These are phyloP conservation scores for Stemphylium lycopersici DNA, from an alignment of 2,329 filamentous ascomycete species.

Conservation along the genomic window DNA sequence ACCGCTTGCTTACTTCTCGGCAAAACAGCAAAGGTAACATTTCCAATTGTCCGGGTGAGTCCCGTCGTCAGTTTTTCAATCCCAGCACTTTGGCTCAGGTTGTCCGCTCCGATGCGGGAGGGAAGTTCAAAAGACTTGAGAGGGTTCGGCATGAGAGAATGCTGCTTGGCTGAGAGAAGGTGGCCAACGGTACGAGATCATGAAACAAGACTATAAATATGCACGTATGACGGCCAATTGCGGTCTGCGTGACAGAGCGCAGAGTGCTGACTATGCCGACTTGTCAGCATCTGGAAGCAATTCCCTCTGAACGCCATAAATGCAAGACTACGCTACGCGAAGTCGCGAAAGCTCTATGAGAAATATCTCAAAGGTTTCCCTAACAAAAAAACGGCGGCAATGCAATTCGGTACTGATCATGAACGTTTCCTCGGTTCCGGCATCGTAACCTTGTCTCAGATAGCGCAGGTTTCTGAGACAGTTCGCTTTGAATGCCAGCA, in stretches of 20 bases:
- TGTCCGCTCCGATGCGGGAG: too few species aligned
- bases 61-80: too few species aligned
- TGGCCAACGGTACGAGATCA: neutral
- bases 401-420: neutral
- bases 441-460: slow-evolving; percentile 1
- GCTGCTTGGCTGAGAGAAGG: too few species aligned
- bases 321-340: neutral
- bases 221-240: neutral
- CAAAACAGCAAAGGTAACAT: too few species aligned
- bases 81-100: too few species aligned
- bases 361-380: neutral
- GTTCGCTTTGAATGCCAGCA: neutral
- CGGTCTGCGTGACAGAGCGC: neutral
- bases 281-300: neutral
- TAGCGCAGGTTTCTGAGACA: neutral
- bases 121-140: too few species aligned
- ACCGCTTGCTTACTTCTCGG: too few species aligned
- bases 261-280: neutral
- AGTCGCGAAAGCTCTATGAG: too few species aligned
- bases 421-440: slow-evolving; percentile 1
- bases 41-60: too few species aligned
- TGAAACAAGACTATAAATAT: neutral
- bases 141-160: too few species aligned
- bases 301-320: neutral
- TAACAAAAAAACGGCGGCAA: neutral